Evolutionary conservation across 768 basidiomycete genomes (phyloP).

Genomic region (Russula brevipes): DNA sequence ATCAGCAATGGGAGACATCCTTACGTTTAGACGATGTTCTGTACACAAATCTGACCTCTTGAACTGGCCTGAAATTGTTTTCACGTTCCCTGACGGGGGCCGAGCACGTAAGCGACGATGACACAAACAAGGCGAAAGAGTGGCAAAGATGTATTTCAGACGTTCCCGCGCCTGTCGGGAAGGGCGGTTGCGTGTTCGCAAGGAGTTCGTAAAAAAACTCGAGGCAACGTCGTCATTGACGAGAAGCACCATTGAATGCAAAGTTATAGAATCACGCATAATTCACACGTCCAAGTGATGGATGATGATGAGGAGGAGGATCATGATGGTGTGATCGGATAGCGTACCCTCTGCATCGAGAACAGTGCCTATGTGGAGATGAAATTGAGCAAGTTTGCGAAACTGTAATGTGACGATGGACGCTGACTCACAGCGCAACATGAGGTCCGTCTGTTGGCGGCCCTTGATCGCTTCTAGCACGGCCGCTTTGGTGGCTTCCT

Average conservation of each 20-base stretch:
- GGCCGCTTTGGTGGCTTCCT: conserved; percentile 65
- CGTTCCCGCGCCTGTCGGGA: conserved; percentile 8
- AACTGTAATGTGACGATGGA: conserved; percentile 18
- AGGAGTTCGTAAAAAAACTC: conserved; percentile 15
- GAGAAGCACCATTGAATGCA: conserved; percentile 4
- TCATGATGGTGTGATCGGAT: conserved; percentile 11
- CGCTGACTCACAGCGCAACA: conserved; percentile 74
- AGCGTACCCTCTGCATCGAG: conserved; percentile 71
- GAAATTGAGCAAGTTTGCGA: conserved; percentile 24
- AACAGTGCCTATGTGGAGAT: conserved; percentile 60
- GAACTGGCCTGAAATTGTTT: conserved; percentile 84
- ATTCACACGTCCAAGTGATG: conserved; percentile 25
- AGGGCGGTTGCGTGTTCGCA: conserved; percentile 9
- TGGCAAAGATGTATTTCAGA: not conserved
- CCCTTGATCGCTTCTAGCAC: conserved; percentile 84
- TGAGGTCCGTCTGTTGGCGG: conserved; percentile 82
- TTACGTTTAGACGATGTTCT: conserved; percentile 86
- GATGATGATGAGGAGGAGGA: not conserved
- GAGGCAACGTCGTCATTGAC: conserved; percentile 10
- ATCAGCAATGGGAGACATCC: conserved; percentile 30
- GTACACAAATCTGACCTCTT: conserved; percentile 84
- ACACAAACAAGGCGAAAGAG: conserved; percentile 16
- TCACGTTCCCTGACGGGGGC: conserved; percentile 60
- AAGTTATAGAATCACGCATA: conserved; percentile 24
- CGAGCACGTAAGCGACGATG: conserved; percentile 26